Conservation (phyloP, 805 yeast species). For the Sugiyamaella smithiae region DNA sequence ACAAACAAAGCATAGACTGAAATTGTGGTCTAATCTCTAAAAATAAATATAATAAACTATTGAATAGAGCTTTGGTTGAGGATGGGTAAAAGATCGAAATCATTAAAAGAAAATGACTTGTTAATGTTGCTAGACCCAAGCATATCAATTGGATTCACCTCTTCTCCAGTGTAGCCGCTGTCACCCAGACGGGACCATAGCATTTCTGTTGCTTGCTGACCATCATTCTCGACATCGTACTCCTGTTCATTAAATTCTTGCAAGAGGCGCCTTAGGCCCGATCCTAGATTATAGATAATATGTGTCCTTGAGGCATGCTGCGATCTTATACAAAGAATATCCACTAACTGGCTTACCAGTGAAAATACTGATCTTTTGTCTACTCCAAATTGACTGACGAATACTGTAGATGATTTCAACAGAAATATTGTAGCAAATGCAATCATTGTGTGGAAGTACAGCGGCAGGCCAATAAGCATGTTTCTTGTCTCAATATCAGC, state of each 20-base stretch:
- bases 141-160: background rate
- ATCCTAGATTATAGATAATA: background rate
- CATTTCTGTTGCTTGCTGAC: background rate
- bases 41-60: background rate
- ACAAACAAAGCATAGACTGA: background rate
- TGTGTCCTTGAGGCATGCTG: background rate
- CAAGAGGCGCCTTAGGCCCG: background rate
- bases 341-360: background rate
- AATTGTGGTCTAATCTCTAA: background rate
- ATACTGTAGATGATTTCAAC: slow-evolving; percentile 4
- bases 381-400: background rate
- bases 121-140: background rate
- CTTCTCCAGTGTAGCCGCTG: background rate
- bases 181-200: background rate
- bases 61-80: background rate
- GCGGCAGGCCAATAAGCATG: slow-evolving; percentile 9
- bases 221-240: background rate
- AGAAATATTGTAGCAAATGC: slow-evolving; percentile 11
- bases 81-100: background rate
- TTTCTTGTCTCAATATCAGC: slow-evolving; percentile 5
- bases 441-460: slow-evolving; percentile 11
- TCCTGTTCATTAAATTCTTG: background rate
- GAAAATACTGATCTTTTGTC: background rate
- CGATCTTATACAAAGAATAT: background rate
- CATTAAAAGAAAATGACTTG: background rate